Evolutionary conservation across 2,329 filamentous ascomycete genomes (phyloP).

Genomic region (Apiospora koreana): DNA sequence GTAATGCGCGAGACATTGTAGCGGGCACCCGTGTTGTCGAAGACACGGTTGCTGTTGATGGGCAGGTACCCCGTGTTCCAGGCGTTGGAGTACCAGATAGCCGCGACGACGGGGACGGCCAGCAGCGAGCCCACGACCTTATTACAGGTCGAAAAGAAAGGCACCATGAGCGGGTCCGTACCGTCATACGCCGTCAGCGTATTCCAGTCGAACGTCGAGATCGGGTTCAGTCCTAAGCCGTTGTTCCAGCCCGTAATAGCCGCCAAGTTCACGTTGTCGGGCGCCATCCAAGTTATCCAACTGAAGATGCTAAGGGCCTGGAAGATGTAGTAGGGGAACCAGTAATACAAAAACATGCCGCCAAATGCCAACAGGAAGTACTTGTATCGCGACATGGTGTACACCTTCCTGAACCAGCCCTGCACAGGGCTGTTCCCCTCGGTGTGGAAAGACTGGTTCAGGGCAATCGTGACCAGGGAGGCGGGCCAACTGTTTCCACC

Average conservation of each 20-base stretch:
- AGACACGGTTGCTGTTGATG: conserved; percentile 53
- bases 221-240: conserved; percentile 45
- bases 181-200: conserved; percentile 23
- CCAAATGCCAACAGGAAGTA: conserved; percentile 45
- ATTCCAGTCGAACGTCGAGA: conserved; percentile 45
- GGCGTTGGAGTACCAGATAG: conserved; percentile 59
- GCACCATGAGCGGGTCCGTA: conserved; percentile 29
- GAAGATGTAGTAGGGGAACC: conserved; percentile 52
- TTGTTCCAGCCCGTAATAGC: conserved; percentile 40
- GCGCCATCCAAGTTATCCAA: conserved; percentile 49
- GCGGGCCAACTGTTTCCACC: conserved; percentile 49
- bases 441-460: conserved; percentile 48
- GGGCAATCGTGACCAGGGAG: conserved; percentile 47
- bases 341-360: conserved; percentile 52
- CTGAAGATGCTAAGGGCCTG: conserved; percentile 49
- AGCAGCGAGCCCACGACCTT: conserved; percentile 58
- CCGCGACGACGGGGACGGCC: conserved; percentile 55
- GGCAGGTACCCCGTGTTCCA: conserved; percentile 62
- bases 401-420: conserved; percentile 42
- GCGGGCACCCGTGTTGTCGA: conserved; percentile 54
- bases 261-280: conserved; percentile 47
- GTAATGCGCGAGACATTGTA: conserved; percentile 57
- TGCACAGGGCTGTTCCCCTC: conserved; percentile 40
- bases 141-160: conserved; percentile 63
- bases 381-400: conserved; percentile 43